Evolutionary conservation across 2,329 filamentous ascomycete genomes (phyloP).

Genomic region (Pyricularia grisea): DNA sequence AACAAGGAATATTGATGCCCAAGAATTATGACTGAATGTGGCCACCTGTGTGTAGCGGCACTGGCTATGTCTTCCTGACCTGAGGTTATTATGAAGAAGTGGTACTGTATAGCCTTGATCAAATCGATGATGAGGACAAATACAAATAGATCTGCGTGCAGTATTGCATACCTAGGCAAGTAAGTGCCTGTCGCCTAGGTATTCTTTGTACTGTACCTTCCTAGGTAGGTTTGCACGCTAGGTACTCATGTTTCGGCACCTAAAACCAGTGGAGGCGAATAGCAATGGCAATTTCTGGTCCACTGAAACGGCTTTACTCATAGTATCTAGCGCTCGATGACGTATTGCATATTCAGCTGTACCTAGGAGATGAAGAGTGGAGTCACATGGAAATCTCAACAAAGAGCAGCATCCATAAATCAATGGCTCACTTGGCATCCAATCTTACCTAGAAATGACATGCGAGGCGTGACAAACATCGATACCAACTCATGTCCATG

Average conservation of each 20-base stretch:
- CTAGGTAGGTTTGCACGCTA: neutral
- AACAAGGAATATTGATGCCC: neutral
- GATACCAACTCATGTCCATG: too few species aligned
- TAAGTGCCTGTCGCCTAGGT: too few species aligned
- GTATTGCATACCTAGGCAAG: neutral
- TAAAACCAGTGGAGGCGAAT: neutral
- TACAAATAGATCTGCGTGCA: neutral
- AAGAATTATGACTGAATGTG: neutral
- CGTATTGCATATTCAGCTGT: neutral
- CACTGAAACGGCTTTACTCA: neutral
- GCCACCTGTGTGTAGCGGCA: neutral
- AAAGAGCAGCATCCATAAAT: neutral
- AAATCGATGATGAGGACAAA: neutral
- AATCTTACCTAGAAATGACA: neutral
- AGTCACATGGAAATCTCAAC: neutral
- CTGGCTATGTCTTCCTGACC: neutral
- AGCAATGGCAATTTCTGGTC: neutral
- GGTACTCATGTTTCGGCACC: neutral
- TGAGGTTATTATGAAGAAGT: neutral
- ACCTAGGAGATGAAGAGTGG: neutral
- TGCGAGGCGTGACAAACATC: neutral
- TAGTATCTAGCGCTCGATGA: neutral
- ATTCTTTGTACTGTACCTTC: too few species aligned
- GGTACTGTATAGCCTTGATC: neutral
- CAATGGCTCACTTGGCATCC: neutral